Percentiles rank a stretch among this genome's conserved stretches.
These are phyloP conservation scores for Salvia rosmarinus DNA, from an alignment of 257 asterid species.

Conservation along the genomic window DNA sequence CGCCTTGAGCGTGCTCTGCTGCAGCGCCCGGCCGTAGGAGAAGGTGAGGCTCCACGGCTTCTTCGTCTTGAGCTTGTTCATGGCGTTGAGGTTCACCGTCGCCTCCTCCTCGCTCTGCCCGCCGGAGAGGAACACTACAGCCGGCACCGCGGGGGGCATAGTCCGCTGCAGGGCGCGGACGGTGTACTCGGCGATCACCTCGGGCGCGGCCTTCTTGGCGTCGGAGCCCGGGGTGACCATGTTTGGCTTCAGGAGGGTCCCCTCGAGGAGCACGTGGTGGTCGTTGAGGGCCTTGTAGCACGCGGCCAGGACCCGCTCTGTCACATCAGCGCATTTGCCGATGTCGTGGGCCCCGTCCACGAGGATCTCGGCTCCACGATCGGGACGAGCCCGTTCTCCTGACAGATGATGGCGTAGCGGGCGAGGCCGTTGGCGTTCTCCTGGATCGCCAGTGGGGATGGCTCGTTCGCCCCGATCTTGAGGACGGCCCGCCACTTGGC, in stretches of 20 bases:
- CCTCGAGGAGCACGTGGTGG: conserved; percentile 65
- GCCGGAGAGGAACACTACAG: conserved; percentile 64
- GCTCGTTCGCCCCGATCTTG: conserved; percentile 60
- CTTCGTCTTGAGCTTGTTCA: conserved; percentile 64
- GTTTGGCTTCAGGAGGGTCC: conserved; percentile 66
- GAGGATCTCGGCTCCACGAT: conserved; percentile 71
- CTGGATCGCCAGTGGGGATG: conserved; percentile 59
- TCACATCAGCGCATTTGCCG: conserved; percentile 55
- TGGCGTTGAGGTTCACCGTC: conserved; percentile 57
- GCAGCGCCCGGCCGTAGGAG: conserved; percentile 68
- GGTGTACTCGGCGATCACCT: conserved; percentile 66
- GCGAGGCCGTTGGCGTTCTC: conserved; percentile 69
- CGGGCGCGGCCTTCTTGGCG: conserved; percentile 55
- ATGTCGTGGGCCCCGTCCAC: conserved; percentile 71
- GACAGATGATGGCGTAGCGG: conserved; percentile 48
- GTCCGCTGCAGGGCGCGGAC: conserved; percentile 66
- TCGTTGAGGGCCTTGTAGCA: conserved; percentile 72
- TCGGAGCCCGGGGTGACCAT: conserved; percentile 78
- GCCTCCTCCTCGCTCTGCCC: conserved; percentile 78
- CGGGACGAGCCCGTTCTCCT: conserved; percentile 50
- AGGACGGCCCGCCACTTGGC: conserved; percentile 75
- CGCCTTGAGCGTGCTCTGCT: conserved; percentile 71
- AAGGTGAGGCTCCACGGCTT: conserved; percentile 64
- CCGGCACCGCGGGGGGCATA: conserved; percentile 70
- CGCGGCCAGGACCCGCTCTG: conserved; percentile 71